Evolutionary conservation across 2,329 filamentous ascomycete species (phyloP), one percentile per base, ranked within the genome.

Genomic region (Fonsecaea erecta): DNA sequence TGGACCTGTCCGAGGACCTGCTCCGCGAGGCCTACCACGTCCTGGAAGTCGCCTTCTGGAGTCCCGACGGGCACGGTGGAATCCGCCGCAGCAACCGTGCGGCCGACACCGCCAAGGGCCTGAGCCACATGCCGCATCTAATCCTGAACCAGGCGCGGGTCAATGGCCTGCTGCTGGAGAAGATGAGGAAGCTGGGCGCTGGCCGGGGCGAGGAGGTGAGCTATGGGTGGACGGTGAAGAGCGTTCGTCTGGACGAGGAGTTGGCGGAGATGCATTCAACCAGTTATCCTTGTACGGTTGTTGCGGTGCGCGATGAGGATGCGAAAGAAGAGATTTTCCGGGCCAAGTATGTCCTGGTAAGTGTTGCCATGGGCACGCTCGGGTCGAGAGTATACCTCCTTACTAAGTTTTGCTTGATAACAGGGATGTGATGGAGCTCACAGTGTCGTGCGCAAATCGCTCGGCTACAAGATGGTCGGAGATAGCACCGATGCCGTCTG

Each of bases 1-100:
- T 88, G 34, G 83, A 80, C 0, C 79, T 88, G 2, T 79, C 81
- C 1, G 84, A 85, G 52, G 77, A 81, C 18, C 76, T 88, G 30
- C 78, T 87, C 32, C 78, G 80, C 35, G 85, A 87, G 64, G 80
- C 85, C 0, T 87, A 84, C 61, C 86, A 87, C 71, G 81, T 86
- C 11, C 76, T 84, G 18, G 86, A 88, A 74, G 76, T 86, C 2
- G 80, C 81, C 2, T 88, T 88, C 67, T 88, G 85, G 85, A 55
- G 62, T 1, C 48, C 62, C 51, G 55, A 26, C 26, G 57, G 63
- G 6, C 63, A 68, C 1, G 73, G 77, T 1, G 75, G 74, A 0
- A 85, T 88, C 63, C 73, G 75, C 48, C 74, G 84, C 57, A 82
- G 77, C 1, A 77, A 80, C 35, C 78, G 79, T 30, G 81, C 83